Evolutionary conservation across 2,329 filamentous ascomycete species (phyloP).

Genomic region (Aspergillus bombycis): DNA sequence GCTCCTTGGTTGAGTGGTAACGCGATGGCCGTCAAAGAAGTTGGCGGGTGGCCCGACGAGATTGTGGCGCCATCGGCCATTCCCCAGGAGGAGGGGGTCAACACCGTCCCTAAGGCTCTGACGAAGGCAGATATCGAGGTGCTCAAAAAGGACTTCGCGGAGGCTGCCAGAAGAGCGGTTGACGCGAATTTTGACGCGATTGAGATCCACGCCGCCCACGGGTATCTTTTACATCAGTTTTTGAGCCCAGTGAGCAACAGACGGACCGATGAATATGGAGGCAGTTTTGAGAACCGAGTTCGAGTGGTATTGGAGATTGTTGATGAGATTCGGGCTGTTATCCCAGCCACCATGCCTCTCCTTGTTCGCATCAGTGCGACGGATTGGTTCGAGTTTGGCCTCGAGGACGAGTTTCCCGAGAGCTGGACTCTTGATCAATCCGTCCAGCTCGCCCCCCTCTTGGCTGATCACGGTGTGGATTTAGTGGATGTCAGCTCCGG

Average conservation of each 20-base stretch:
- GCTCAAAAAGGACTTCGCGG: constrained; percentile 25
- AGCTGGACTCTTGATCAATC: constrained; percentile 23
- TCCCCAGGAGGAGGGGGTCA: constrained; percentile 8
- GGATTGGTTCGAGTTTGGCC: constrained; percentile 60
- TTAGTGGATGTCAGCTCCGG: constrained; percentile 11
- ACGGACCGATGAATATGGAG: constrained; percentile 29
- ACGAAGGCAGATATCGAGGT: constrained; percentile 37
- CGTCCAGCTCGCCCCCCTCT: constrained; percentile 5
- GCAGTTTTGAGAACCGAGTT: constrained; percentile 17
- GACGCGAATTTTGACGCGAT: constrained; percentile 37
- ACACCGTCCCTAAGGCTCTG: constrained; percentile 23
- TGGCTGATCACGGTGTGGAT: constrained; percentile 16
- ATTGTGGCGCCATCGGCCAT: constrained; percentile 21
- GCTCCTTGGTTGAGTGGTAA: constrained; percentile 51
- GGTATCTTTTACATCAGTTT: constrained; percentile 32
- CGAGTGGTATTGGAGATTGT: constrained; percentile 14
- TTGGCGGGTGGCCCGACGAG: constrained; percentile 54
- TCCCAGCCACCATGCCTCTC: constrained; percentile 59
- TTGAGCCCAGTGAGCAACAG: constrained; percentile 26
- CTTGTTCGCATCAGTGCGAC: constrained; percentile 64
- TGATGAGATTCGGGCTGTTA: constrained; percentile 41
- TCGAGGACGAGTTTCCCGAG: constrained; percentile 21
- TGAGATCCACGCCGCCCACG: constrained; percentile 32
- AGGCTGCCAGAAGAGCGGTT: constrained; percentile 39
- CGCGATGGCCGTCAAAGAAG: constrained; percentile 49